These are phyloP conservation scores for Amanita phalloides DNA, from an alignment of 768 basidiomycete genomes.

Conservation along the genomic window DNA sequence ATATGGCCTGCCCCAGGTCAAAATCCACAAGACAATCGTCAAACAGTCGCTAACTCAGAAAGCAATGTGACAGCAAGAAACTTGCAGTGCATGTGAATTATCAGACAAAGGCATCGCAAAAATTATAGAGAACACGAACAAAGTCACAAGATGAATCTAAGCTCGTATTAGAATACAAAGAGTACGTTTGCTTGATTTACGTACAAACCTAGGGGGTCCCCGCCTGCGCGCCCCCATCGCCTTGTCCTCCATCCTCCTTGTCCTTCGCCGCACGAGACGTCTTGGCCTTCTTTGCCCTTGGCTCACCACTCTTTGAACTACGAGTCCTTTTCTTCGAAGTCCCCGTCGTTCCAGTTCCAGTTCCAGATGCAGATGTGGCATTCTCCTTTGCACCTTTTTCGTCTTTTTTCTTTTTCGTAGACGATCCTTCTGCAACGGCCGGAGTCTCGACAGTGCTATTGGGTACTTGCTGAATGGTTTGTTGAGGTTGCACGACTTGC, in stretches of 20 bases:
- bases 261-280: conserved; percentile 8
- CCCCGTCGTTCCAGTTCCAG: conserved; percentile 8
- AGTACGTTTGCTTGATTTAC: background rate
- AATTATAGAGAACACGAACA: background rate
- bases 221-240: background rate
- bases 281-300: conserved; percentile 21
- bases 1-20: background rate
- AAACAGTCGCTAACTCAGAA: background rate
- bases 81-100: background rate
- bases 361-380: conserved; percentile 5
- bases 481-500: conserved; percentile 3
- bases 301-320: conserved; percentile 19
- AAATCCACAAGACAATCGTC: background rate
- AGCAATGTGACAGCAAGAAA: background rate
- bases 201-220: background rate
- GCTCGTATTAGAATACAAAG: background rate
- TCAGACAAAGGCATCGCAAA: no score
- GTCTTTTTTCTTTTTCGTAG: conserved; percentile 14
- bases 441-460: background rate
- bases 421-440: background rate
- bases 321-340: conserved; percentile 17
- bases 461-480: background rate
- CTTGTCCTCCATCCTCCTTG: conserved; percentile 11
- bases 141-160: no score
- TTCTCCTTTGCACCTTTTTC: background rate